These are phyloP conservation scores for Houttuynia cordata DNA, from an alignment of 164 flowering plant species.

Conservation along the genomic window DNA sequence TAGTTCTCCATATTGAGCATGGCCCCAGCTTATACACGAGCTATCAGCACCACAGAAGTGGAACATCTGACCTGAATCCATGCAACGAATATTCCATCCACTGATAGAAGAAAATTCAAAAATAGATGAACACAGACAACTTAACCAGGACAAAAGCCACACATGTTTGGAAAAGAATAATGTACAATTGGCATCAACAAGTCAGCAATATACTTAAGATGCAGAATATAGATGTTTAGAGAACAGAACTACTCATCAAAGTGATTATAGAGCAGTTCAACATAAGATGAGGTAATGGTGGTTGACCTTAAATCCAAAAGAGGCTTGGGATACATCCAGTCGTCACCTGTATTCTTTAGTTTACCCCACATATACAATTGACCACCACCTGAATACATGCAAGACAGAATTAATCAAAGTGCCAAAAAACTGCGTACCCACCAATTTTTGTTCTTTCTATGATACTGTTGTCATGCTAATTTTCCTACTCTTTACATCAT, in stretches of 20 bases:
- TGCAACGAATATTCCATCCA: constrained; percentile 96
- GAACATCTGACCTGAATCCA: constrained; percentile 86
- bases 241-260: neutral
- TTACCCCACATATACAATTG: constrained; percentile 99
- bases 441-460: too few species aligned
- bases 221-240: neutral
- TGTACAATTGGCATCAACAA: neutral
- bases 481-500: too few species aligned
- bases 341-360: constrained; percentile 79
- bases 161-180: neutral
- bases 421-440: neutral
- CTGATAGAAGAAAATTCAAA: constrained; percentile 19
- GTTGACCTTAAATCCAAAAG: constrained; percentile 87
- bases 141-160: neutral
- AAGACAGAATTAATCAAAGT: neutral
- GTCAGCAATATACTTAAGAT: neutral
- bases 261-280: too few species aligned
- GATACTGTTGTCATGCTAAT: too few species aligned
- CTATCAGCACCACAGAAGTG: constrained; percentile 87
- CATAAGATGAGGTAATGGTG: constrained; percentile 3
- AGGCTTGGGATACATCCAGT: constrained; percentile 99
- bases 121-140: neutral
- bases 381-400: constrained; percentile 61
- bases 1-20: constrained; percentile 79
- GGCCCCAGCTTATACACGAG: constrained; percentile 99